Evolutionary conservation across 768 basidiomycete genomes (phyloP), one percentile per base, ranked within the genome.

Genomic region (Termitomyces sp.): DNA sequence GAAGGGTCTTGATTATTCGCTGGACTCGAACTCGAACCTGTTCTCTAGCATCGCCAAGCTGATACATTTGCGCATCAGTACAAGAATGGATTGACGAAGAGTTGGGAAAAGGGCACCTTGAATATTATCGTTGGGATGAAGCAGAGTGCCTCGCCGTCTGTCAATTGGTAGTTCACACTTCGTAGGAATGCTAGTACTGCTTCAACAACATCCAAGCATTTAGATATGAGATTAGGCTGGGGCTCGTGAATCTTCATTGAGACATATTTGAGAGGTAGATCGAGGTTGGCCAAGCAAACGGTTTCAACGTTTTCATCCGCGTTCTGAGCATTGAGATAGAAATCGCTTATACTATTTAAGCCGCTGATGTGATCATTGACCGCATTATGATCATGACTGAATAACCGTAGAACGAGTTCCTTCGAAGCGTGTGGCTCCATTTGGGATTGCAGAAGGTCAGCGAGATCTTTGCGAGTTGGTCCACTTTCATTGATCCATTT

Each of bases 11-110:
- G 59, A 98, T 86, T 62, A 97, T 89, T 51, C 86, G 88, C 65
- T 92, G 87, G 25, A 97, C 87, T 54, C 95, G 86, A 50, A 78
- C 70, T 7, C 94, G 86, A 48, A 94, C 84, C 62, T 85, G 87
- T 74, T 96, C 94, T 32, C 94, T 83, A 34, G 89, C 86, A 76
- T 98, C 97, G 14, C 97, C 97, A 62, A 98, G 88, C 96, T 98
- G 67, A 45, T 40, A n/a, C 17, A 45, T 20, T 11, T 8, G 61
- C 57, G 53, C 53, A 62, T 53, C 32, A 62, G 46, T 43, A 57
- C 34, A 55, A 14, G 32, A 31, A n/a, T 10, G 5, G 6, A 43
- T 51, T 51, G 15, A 1, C 14, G 29, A 51, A 38, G 34, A 48
- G n/a, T 32, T 5, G 20, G 36, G 14, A 46, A 9, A n/a, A 69